Evolutionary conservation across 2,329 filamentous ascomycete species (phyloP).

Genomic region (Fusarium circinatum): DNA sequence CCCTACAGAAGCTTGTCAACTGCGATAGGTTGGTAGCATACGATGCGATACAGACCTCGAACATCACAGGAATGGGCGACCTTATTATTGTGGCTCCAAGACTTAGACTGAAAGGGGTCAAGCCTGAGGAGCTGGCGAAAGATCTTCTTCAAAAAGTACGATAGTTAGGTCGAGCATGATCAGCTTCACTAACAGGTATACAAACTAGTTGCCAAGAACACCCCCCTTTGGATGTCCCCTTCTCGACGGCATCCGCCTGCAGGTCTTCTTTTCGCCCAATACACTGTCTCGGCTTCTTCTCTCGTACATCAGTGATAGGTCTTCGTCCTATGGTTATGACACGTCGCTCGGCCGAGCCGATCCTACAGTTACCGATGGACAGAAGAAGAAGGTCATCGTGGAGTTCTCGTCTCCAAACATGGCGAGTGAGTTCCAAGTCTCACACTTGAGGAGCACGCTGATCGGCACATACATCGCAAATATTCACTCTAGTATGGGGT

Average conservation of each 20-base stretch:
- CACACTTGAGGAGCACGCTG: slow-evolving; percentile 76
- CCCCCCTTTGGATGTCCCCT: slow-evolving; percentile 39
- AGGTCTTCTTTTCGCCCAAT: slow-evolving; percentile 36
- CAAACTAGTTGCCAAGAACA: slow-evolving; percentile 29
- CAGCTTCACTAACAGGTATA: slow-evolving; percentile 1
- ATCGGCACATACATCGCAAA: slow-evolving; percentile 76
- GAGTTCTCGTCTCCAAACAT: slow-evolving; percentile 83
- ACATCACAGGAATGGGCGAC: slow-evolving; percentile 40
- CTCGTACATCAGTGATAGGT: slow-evolving; percentile 37
- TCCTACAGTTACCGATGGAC: not conserved
- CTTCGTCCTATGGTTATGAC: slow-evolving; percentile 36
- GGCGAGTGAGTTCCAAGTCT: slow-evolving; percentile 76
- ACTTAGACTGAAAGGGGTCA: slow-evolving; percentile 30
- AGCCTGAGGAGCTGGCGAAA: slow-evolving; percentile 27
- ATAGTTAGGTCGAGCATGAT: not conserved
- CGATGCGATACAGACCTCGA: slow-evolving; percentile 43
- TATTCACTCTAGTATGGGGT: slow-evolving; percentile 71
- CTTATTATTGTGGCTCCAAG: slow-evolving; percentile 42
- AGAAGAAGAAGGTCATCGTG: slow-evolving; percentile 61
- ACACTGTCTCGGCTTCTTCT: slow-evolving; percentile 36
- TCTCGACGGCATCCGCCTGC: slow-evolving; percentile 40
- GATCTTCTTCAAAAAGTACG: slow-evolving; percentile 38
- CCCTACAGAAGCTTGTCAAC: slow-evolving; percentile 25
- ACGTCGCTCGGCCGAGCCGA: slow-evolving; percentile 27
- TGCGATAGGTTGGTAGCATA: slow-evolving; percentile 40